Evolutionary conservation across 345 rosid genomes (phyloP), one percentile per base, ranked within the genome.

Genomic region (Euphorbia peplus): DNA sequence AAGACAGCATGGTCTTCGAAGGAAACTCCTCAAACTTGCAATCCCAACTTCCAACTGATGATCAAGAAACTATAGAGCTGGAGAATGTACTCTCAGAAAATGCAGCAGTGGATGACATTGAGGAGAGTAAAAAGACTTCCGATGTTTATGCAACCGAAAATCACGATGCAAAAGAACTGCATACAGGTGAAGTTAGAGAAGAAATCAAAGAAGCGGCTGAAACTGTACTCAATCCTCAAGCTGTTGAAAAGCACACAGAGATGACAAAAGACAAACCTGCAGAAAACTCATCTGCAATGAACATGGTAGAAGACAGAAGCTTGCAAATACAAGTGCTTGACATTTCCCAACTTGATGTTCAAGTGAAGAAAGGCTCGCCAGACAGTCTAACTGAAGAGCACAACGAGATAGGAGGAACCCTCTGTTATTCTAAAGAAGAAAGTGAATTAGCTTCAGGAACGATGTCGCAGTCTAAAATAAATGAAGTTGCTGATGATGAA

Each of bases 151-250:
- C 61, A 55, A 61, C 61, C 28, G 57, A 51, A 46, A 39, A 48
- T 30, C 61, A 48, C 11, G 50, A 4, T 28, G 63, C 21, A 28
- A 52, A 63, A 56, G 61, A 72, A 44, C 70, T 30, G 8, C 35
- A 21, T 35, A 16, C 25, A 39, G 50, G 68, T 35, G 70, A 48
- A 60, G 62, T 6, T 15, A 63, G 51, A 64, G 78, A 75, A 29
- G 73, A 60, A 68, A 47, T n/a, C 22, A 60, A 39, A 25, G 64
- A 73, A 80, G 65, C 30, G 41, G 54, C 74, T 63, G 46, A 69
- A 69, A 64, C 5, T 64, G 41, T 69, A 70, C 24, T 41, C 10
- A 46, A 50, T 15, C 39, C 48, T 61, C 39, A 59, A 16, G 22
- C n/a, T n/a, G n/a, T n/a, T n/a, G 60, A 48, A 25, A 59, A 60